Conservation (phyloP, 768 basidiomycete species). For the Boletales sp. region DNA sequence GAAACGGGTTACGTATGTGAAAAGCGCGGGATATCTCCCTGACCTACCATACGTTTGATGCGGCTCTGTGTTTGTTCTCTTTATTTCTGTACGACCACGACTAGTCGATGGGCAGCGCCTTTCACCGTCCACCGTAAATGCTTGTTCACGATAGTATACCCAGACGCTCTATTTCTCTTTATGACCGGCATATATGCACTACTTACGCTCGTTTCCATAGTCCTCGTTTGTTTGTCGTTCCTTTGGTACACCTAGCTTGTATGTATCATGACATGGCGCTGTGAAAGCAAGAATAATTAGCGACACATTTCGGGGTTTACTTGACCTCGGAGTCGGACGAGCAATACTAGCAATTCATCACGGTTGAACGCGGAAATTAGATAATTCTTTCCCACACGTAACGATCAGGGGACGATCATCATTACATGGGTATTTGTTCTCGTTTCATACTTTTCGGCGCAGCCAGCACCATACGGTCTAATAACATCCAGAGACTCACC, state of each 20-base stretch:
- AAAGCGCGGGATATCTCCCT: constrained; percentile 26
- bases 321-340: neutral
- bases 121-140: constrained; percentile 9
- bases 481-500: too few species aligned
- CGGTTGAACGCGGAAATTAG: too few species aligned
- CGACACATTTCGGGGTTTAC: neutral
- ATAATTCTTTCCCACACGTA: too few species aligned
- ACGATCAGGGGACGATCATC: too few species aligned
- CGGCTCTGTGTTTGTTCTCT: neutral
- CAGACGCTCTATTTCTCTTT: constrained; percentile 12
- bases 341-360: too few species aligned
- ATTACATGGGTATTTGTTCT: too few species aligned
- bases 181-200: constrained; percentile 4
- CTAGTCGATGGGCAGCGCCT: constrained; percentile 16
- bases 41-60: constrained; percentile 21
- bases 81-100: constrained; percentile 15
- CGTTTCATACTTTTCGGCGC: too few species aligned
- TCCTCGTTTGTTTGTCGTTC: constrained; percentile 17
- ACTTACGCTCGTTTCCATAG: constrained; percentile 21
- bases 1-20: constrained; percentile 28
- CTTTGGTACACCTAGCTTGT: constrained; percentile 7
- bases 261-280: neutral
- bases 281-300: neutral
- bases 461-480: too few species aligned
- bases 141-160: constrained; percentile 20